Evolutionary conservation across 2,329 filamentous ascomycete genomes (phyloP).

Genomic region (Pseudopithomyces chartarum): DNA sequence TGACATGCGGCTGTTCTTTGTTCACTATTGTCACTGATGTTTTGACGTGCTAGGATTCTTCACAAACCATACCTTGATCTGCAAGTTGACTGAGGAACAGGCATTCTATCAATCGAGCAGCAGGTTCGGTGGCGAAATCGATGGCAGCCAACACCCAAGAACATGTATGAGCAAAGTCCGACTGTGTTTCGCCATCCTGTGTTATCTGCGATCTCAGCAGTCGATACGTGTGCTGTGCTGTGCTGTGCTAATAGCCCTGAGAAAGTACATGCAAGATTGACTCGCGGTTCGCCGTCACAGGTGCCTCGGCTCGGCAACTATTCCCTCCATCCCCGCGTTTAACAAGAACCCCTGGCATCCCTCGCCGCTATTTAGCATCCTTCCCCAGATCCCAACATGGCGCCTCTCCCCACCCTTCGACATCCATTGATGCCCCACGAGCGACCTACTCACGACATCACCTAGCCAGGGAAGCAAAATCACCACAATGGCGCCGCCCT

Average conservation of each 20-base stretch:
- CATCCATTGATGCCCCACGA: background rate
- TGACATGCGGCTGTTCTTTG: constrained; percentile 7
- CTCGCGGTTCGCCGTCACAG: background rate
- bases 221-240: too few relatives aligned
- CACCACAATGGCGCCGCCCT: constrained; percentile 35
- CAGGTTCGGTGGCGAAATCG: too few relatives aligned
- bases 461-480: background rate
- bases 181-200: too few relatives aligned
- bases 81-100: background rate
- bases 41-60: background rate
- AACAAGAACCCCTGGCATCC: constrained; percentile 18
- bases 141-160: too few relatives aligned
- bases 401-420: constrained; percentile 7
- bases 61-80: background rate
- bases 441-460: background rate
- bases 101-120: too few relatives aligned
- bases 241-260: too few relatives aligned
- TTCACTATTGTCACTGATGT: background rate
- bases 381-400: constrained; percentile 27
- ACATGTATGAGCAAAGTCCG: too few relatives aligned
- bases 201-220: too few relatives aligned
- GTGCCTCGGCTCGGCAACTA: constrained; percentile 25
- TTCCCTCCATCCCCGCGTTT: constrained; percentile 27
- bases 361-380: constrained; percentile 30
- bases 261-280: background rate